phyloP scores from a whole-genome alignment of 2,329 filamentous ascomycete genomes.

The Botrytis hyacinthi region DNA sequence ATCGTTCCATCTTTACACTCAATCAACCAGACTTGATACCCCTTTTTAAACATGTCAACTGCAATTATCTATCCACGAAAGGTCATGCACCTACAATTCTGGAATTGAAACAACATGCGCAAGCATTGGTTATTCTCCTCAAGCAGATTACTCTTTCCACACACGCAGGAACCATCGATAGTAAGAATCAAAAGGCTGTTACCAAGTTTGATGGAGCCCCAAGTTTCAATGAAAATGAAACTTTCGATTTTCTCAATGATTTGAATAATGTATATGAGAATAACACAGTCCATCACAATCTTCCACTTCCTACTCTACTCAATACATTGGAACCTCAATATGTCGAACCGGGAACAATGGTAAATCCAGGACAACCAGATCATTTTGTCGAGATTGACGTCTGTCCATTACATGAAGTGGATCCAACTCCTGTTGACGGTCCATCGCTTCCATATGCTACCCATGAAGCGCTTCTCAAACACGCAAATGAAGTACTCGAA shows the following conservation, averaged over 20 bases:
- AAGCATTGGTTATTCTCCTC: conserved; percentile 55
- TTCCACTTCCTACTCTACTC: conserved; percentile 32
- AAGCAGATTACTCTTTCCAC: conserved; percentile 46
- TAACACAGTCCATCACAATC: conserved; percentile 27
- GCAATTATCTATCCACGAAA: conserved; percentile 54
- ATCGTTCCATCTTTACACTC: conserved; percentile 26
- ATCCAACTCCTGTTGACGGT: conserved; percentile 16
- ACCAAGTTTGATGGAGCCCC: neutral
- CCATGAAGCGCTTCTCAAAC: conserved; percentile 47
- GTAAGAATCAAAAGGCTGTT: conserved; percentile 21
- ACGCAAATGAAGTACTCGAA: conserved; percentile 60
- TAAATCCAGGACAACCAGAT: conserved; percentile 11
- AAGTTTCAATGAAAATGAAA: conserved; percentile 40
- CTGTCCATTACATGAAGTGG: conserved; percentile 31
- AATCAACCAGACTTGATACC: conserved; percentile 9
- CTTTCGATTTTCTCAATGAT: conserved; percentile 58
- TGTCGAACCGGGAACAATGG: neutral
- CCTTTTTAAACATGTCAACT: conserved; percentile 51
- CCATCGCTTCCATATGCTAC: conserved; percentile 33
- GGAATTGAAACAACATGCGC: conserved; percentile 58
- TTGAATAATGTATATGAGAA: conserved; percentile 47
- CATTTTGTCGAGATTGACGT: conserved; percentile 25
- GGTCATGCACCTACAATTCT: conserved; percentile 53
- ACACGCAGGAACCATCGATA: conserved; percentile 32
- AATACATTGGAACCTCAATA: conserved; percentile 29